Conservation (phyloP, 1,139 yeast species). For the Ogataea hybrid region DNA sequence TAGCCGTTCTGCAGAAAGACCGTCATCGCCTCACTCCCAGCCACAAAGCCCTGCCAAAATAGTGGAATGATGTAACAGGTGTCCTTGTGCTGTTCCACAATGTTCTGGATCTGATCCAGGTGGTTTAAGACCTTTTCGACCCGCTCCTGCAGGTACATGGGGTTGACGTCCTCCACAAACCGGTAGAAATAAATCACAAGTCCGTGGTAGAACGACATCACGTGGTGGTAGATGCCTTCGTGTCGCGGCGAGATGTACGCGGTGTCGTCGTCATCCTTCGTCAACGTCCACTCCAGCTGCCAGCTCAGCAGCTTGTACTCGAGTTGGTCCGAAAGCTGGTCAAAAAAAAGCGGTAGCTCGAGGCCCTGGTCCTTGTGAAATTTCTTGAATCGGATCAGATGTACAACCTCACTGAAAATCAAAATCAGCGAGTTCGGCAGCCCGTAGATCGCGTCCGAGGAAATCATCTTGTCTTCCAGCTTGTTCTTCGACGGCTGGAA, state of each 20-base stretch:
- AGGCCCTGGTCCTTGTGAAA: conserved; percentile 41
- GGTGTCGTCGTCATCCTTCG: conserved; percentile 28
- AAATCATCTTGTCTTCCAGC: conserved; percentile 50
- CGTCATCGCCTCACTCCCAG: conserved; percentile 79
- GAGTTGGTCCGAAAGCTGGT: conserved; percentile 45
- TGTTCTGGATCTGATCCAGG: conserved; percentile 57
- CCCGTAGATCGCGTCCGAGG: conserved; percentile 82
- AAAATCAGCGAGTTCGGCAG: conserved; percentile 77
- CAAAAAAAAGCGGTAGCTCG: conserved; percentile 43
- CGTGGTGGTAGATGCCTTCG: conserved; percentile 80
- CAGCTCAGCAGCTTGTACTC: conserved; percentile 56
- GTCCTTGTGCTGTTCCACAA: conserved; percentile 44
- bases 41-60: conserved; percentile 88
- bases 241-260: conserved; percentile 53
- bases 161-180: conserved; percentile 54
- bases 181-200: conserved; percentile 73
- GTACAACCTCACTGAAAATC: conserved; percentile 69
- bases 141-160: conserved; percentile 53
- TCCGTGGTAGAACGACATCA: conserved; percentile 75
- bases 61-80: conserved; percentile 63
- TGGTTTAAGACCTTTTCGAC: conserved; percentile 64
- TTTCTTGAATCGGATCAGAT: conserved; percentile 59
- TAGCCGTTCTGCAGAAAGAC: conserved; percentile 60
- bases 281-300: conserved; percentile 64
- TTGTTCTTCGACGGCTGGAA: conserved; percentile 36